Percentiles rank a stretch among this genome's conserved stretches.
Conservation (phyloP, 495 filamentous ascomycete species). For the Jackrogersella multiformis region DNA sequence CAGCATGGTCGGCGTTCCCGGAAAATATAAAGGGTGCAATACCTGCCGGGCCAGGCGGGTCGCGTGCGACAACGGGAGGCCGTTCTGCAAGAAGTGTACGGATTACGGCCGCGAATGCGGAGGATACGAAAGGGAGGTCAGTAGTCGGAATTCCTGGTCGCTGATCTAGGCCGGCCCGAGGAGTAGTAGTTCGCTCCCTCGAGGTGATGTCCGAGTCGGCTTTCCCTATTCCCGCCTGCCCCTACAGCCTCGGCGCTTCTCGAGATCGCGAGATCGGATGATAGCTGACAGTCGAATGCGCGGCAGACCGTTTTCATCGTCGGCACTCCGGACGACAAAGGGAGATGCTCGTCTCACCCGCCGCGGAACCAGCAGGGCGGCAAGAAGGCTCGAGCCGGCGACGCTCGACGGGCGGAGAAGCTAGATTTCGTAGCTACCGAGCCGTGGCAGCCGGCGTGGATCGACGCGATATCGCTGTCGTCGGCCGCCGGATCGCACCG, state of each 20-base stretch:
- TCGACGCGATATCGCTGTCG: constrained; percentile 48
- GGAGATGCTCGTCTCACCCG: constrained; percentile 58
- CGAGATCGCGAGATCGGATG: neutral
- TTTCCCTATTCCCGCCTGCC: constrained; percentile 4
- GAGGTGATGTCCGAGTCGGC: constrained; percentile 9
- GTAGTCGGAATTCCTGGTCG: constrained; percentile 18
- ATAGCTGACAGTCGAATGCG: constrained; percentile 10
- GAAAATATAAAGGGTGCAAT: constrained; percentile 60
- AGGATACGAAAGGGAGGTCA: constrained; percentile 65
- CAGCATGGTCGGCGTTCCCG: constrained; percentile 57
- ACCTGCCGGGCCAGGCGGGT: constrained; percentile 55
- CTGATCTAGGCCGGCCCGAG: neutral
- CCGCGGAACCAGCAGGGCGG: constrained; percentile 51
- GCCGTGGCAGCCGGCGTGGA: constrained; percentile 56
- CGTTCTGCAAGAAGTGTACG: constrained; percentile 69
- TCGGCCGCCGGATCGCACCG: constrained; percentile 39
- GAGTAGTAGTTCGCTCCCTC: constrained; percentile 16
- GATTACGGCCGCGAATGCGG: constrained; percentile 70
- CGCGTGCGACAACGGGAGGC: constrained; percentile 69
- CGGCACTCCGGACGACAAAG: constrained; percentile 54
- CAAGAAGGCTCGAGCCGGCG: constrained; percentile 33
- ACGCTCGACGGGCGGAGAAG: constrained; percentile 20
- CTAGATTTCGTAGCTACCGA: constrained; percentile 42
- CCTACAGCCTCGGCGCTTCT: neutral
- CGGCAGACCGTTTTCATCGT: constrained; percentile 57